Conservation (phyloP, 345 rosid genomes). For the Lepidium africanum region DNA sequence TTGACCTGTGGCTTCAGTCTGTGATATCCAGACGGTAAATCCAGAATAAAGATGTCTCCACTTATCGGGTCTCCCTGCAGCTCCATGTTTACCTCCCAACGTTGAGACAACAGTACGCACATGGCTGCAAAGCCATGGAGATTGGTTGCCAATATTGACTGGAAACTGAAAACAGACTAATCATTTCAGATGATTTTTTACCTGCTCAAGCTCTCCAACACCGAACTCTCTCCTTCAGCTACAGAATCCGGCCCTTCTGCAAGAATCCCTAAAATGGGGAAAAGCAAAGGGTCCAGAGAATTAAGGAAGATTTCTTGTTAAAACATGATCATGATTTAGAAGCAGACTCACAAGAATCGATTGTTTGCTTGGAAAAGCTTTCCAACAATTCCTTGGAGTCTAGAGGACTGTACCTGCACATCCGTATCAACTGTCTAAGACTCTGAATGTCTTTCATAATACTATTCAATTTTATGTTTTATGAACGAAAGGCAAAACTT, state of each 20-base stretch:
- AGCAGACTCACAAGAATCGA: slow-evolving; percentile 67
- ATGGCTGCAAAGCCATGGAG: slow-evolving; percentile 46
- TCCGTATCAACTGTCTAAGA: background rate
- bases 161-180: background rate
- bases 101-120: slow-evolving; percentile 85
- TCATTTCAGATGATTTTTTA: slow-evolving; percentile 13
- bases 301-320: background rate
- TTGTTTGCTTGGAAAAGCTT: slow-evolving; percentile 56
- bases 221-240: slow-evolving; percentile 55
- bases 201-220: slow-evolving; percentile 85
- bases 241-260: slow-evolving; percentile 63
- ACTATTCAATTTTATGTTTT: background rate
- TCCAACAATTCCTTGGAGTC: slow-evolving; percentile 77
- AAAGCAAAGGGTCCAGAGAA: background rate
- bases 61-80: slow-evolving; percentile 48
- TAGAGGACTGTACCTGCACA: slow-evolving; percentile 69
- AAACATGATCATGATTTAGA: background rate
- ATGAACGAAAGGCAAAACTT: background rate
- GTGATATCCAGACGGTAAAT: slow-evolving; percentile 77
- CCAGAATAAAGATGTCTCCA: slow-evolving; percentile 89
- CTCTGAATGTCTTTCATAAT: background rate
- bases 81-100: slow-evolving; percentile 73
- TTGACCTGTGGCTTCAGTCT: slow-evolving; percentile 70
- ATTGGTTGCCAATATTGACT: background rate
- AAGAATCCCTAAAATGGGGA: slow-evolving; percentile 48